These are phyloP conservation scores for Asterochloris erici DNA, from an alignment of 139 green algal genomes.

Conservation along the genomic window DNA sequence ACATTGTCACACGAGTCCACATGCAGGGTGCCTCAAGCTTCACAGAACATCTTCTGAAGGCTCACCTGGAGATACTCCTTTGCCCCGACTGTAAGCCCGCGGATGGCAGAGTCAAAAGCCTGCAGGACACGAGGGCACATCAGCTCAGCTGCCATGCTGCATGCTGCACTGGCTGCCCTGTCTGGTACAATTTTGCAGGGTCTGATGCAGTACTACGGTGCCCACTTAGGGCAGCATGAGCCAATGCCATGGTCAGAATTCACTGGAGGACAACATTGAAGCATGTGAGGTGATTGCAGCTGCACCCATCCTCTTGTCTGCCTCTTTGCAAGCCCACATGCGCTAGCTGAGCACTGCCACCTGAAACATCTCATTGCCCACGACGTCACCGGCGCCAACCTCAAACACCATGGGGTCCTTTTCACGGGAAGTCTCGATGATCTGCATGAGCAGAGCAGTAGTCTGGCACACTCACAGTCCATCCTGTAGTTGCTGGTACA, in stretches of 20 bases:
- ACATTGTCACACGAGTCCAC: too few relatives aligned
- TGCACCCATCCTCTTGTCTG: not conserved
- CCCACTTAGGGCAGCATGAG: too few relatives aligned
- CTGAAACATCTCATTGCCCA: slow-evolving; percentile 82
- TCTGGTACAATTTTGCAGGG: too few relatives aligned
- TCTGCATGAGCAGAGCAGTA: not conserved
- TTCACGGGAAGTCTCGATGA: not conserved
- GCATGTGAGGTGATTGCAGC: too few relatives aligned
- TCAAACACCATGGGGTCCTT: slow-evolving; percentile 73
- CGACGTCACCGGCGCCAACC: slow-evolving; percentile 75
- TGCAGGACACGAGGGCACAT: slow-evolving; percentile 19
- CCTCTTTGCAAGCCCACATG: not conserved
- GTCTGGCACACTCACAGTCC: not conserved
- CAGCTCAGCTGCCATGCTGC: not conserved
- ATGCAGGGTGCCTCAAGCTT: too few relatives aligned
- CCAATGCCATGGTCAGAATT: too few relatives aligned
- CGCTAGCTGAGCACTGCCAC: slow-evolving; percentile 17
- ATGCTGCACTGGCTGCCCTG: too few relatives aligned
- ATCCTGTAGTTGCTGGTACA: not conserved
- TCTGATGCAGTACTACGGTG: too few relatives aligned
- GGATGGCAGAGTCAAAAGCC: slow-evolving; percentile 82
- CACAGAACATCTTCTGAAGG: slow-evolving; percentile 1
- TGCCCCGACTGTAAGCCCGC: slow-evolving; percentile 65
- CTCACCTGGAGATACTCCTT: slow-evolving; percentile 40
- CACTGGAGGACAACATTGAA: too few relatives aligned